Base-by-base conservation (phyloP, 1,139 yeast genomes). In the Lodderomyces elongisporus region DNA sequence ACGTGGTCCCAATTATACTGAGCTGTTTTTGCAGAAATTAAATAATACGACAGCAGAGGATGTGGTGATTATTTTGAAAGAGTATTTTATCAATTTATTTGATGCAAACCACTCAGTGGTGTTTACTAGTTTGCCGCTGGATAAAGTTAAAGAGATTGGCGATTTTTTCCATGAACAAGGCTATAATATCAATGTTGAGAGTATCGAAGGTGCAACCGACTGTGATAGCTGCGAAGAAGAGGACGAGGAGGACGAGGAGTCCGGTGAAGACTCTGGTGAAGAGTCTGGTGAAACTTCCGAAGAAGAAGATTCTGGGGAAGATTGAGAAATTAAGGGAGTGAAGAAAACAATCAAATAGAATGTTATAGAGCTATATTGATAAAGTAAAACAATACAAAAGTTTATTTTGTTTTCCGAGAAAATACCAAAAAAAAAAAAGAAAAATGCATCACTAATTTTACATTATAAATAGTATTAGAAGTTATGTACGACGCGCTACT, bases 51-150 rank as follows among this genome's bases (percentile, higher is more conserved):
- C 78, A 0, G 60, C 60, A 4, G 71, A 69, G 0, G 88, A 87
- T 41, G 56, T 91, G 41, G 58, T 70, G 21, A 52, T 65, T 15
- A 73, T 71, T 3, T 64, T 85, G 56, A 65, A 71, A 27, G 72
- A 68, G 43, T 85, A 84, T 47, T 77, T 79, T 53, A 58, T 66
- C 14, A 74, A 77, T 4, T 46, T 89, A 37, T 89, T 89, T 53
- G 69, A 75, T 25, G 46, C 77, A 3, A 49, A 61, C 0, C 56
- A 56, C 2, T 78, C 93, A 4, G 62, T 74, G 29, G 69, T 84
- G 5, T 88, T 87, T 50, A 62, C 81, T 7, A 78, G 89, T 45
- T 73, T 91, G 38, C 88, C 91, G 42, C 81, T 91, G 4, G 64
- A 79, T 1, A 81, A 79, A 48, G 54, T 64, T 2, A 74, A 65